Percentiles rank a stretch among this genome's conserved stretches.
Conservation (phyloP, 2,329 filamentous ascomycete species). For the Clarireedia paspali region DNA sequence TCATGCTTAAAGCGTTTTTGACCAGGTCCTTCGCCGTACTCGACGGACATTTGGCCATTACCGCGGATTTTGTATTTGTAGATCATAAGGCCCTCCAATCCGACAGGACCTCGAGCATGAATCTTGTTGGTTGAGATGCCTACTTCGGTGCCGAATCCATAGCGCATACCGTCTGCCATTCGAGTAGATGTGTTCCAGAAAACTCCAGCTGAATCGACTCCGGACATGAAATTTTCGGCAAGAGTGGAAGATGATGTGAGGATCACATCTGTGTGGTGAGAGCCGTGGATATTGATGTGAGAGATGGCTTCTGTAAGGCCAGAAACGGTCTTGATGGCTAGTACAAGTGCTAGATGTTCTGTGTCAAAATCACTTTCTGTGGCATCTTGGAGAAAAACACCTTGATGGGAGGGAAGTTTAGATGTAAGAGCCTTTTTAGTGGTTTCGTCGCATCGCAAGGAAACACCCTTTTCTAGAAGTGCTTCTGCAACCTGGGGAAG, state of each 20-base stretch:
- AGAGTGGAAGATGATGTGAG: conserved; percentile 60
- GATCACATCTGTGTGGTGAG: conserved; percentile 90
- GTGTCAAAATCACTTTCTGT: conserved; percentile 70
- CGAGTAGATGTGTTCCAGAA: conserved; percentile 97
- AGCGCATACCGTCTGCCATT: conserved; percentile 94
- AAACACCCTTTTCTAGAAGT: conserved; percentile 69
- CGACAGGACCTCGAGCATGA: conserved; percentile 86
- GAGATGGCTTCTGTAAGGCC: conserved; percentile 63
- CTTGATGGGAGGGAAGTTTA: conserved; percentile 35
- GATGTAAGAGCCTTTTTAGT: conserved; percentile 57
- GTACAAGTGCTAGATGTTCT: conserved; percentile 77
- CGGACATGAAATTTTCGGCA: conserved; percentile 76
- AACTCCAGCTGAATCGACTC: conserved; percentile 81
- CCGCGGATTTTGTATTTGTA: conserved; percentile 94
- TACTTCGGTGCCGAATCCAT: conserved; percentile 96
- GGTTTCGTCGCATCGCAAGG: conserved; percentile 67
- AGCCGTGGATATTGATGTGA: conserved; percentile 89
- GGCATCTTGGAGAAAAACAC: conserved; percentile 53
- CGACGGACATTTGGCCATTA: conserved; percentile 70
- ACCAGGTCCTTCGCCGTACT: conserved; percentile 60
- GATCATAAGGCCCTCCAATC: conserved; percentile 88
- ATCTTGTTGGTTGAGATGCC: conserved; percentile 99
- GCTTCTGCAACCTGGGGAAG: conserved; percentile 68
- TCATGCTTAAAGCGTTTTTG: conserved; percentile 54
- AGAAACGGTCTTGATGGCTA: conserved; percentile 76